These are phyloP conservation scores for Aeminium ludgeri DNA, from an alignment of 495 filamentous ascomycete genomes.

Conservation along the genomic window DNA sequence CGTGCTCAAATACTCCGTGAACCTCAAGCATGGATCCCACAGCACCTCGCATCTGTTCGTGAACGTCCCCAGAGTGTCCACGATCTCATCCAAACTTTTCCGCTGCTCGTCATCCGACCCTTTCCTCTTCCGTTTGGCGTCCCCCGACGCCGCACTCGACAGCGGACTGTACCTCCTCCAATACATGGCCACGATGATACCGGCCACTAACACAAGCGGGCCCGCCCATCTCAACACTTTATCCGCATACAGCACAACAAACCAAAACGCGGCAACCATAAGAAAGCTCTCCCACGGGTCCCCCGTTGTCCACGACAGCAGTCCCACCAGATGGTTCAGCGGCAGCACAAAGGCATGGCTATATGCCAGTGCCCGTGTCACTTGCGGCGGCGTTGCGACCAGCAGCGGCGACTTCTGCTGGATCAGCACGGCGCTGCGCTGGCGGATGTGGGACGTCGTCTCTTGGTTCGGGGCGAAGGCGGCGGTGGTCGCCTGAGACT, in stretches of 20 bases:
- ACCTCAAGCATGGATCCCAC: conserved; percentile 65
- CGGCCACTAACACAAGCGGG: conserved; percentile 61
- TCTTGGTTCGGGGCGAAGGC: conserved; percentile 55
- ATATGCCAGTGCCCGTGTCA: conserved; percentile 83
- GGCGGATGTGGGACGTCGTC: conserved; percentile 19
- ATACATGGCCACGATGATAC: conserved; percentile 84
- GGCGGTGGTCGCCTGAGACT: conserved; percentile 61
- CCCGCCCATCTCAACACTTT: conserved; percentile 60
- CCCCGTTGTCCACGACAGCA: conserved; percentile 81
- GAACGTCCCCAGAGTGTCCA: conserved; percentile 76
- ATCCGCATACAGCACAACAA: conserved; percentile 69
- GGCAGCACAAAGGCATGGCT: conserved; percentile 84
- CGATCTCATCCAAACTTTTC: conserved; percentile 88
- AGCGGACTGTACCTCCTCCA: conserved; percentile 74
- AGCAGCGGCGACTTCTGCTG: conserved; percentile 91
- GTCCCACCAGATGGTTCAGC: conserved; percentile 62
- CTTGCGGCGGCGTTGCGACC: conserved; percentile 79
- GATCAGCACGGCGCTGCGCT: conserved; percentile 55
- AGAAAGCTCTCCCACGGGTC: conserved; percentile 97
- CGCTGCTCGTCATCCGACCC: conserved; percentile 45
- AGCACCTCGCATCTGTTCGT: conserved; percentile 82
- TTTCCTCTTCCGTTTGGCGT: conserved; percentile 37
- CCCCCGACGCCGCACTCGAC: conserved; percentile 64
- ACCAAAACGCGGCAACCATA: conserved; percentile 71
- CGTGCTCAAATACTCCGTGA: conserved; percentile 88